Percentiles rank a stretch among this genome's conserved stretches.
Conservation (phyloP, 169 alveolate genomes). For the Plasmodium gaboni region DNA sequence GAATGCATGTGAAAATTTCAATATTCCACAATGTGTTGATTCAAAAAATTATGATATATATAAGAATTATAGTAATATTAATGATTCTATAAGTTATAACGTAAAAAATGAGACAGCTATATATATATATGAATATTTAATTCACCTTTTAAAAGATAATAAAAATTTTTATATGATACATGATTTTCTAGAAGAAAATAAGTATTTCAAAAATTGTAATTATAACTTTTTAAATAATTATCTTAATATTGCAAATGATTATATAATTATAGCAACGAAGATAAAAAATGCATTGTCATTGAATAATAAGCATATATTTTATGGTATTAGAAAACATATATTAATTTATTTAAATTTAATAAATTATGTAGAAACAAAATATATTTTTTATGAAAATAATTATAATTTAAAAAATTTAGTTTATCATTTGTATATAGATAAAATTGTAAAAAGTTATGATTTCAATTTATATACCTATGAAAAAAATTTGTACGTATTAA, state of each 20-base stretch:
- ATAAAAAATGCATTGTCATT: conserved; percentile 33
- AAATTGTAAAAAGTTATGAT: conserved; percentile 63
- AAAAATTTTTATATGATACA: conserved; percentile 51
- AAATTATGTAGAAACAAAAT: conserved; percentile 56
- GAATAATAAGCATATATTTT: conserved; percentile 47
- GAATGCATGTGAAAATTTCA: background rate
- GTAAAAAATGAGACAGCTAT: conserved; percentile 20
- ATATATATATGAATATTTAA: conserved; percentile 2
- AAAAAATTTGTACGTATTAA: conserved; percentile 64
- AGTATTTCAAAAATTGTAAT: conserved; percentile 10
- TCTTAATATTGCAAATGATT: conserved; percentile 1
- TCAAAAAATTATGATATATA: background rate
- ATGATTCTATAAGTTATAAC: conserved; percentile 1
- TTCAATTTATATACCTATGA: conserved; percentile 55
- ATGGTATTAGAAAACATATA: conserved; percentile 62
- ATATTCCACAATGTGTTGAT: background rate
- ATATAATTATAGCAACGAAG: conserved; percentile 5
- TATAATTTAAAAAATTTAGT: conserved; percentile 64
- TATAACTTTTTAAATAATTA: conserved; percentile 31
- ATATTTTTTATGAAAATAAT: conserved; percentile 53
- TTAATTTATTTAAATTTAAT: conserved; percentile 46
- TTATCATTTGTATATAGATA: conserved; percentile 48
- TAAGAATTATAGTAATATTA: background rate
- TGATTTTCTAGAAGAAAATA: conserved; percentile 8
- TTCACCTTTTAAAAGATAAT: conserved; percentile 19